A percentile compares a stretch with the other conserved stretches of the same genome.
Conservation (phyloP, 1,139 yeast genomes). For the Suhomyces ambrosiae region DNA sequence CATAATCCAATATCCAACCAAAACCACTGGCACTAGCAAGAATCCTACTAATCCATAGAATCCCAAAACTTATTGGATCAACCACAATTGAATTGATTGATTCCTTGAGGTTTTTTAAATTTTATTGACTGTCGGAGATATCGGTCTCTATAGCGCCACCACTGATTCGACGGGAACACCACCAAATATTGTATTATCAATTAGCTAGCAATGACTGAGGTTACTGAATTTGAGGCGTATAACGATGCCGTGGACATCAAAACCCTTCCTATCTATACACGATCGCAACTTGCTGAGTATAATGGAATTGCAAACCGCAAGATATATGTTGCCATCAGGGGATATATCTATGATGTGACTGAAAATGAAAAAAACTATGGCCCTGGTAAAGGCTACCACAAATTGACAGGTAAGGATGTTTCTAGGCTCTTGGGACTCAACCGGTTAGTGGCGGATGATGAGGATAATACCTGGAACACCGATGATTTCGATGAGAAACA, state of each 20-base stretch:
- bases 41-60: too few relatives aligned
- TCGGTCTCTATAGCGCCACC: neutral
- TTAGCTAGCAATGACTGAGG: slow-evolving; percentile 3
- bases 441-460: slow-evolving; percentile 46
- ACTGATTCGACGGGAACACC: neutral
- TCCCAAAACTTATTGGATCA: too few relatives aligned
- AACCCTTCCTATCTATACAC: slow-evolving; percentile 37
- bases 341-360: slow-evolving; percentile 76
- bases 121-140: too few relatives aligned
- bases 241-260: slow-evolving; percentile 26
- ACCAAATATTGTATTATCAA: too few relatives aligned
- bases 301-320: slow-evolving; percentile 36
- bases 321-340: slow-evolving; percentile 73
- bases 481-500: slow-evolving; percentile 54
- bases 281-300: slow-evolving; percentile 35
- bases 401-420: slow-evolving; percentile 76
- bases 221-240: slow-evolving; percentile 13
- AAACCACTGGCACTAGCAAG: too few relatives aligned
- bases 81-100: too few relatives aligned
- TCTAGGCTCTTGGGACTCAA: slow-evolving; percentile 64
- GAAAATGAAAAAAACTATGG: slow-evolving; percentile 68
- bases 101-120: too few relatives aligned
- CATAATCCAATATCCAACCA: too few relatives aligned
- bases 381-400: slow-evolving; percentile 71
- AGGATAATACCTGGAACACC: slow-evolving; percentile 48